phyloP scores from a whole-genome alignment of 1,284 basidiomycete genomes.

The Ustilago nuda region DNA sequence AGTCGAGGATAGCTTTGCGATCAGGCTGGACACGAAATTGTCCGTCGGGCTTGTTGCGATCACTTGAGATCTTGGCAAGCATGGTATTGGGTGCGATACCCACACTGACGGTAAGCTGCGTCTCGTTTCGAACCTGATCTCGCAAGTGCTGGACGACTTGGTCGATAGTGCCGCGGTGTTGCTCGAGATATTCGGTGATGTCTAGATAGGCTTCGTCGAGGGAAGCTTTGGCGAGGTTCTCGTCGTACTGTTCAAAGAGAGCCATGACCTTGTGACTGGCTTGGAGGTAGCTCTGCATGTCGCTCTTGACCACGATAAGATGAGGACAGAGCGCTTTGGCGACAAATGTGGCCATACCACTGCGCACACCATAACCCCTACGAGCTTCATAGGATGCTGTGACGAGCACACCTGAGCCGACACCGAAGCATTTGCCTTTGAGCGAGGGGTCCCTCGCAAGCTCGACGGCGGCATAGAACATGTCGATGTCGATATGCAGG shows the following conservation, averaged over 20 bases:
- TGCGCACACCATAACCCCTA: conserved; percentile 77
- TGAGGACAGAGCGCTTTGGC: conserved; percentile 93
- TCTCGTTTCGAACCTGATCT: conserved; percentile 48
- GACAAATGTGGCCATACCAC: conserved; percentile 78
- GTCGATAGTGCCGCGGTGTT: conserved; percentile 76
- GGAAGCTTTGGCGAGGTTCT: conserved; percentile 81
- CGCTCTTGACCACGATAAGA: conserved; percentile 77
- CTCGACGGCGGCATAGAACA: conserved; percentile 71
- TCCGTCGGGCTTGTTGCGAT: conserved; percentile 73
- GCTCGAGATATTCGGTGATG: conserved; percentile 80
- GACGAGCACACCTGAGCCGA: conserved; percentile 64
- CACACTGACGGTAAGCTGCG: conserved; percentile 86
- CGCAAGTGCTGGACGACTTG: conserved; percentile 76
- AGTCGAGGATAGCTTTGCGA: conserved; percentile 54
- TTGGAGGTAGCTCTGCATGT: conserved; percentile 67
- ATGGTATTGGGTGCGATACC: conserved; percentile 74
- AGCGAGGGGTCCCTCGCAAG: conserved; percentile 82
- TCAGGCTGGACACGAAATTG: conserved; percentile 57
- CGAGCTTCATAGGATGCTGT: conserved; percentile 66
- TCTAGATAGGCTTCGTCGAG: conserved; percentile 83
- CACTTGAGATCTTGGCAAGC: conserved; percentile 86
- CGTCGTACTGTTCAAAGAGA: conserved; percentile 81
- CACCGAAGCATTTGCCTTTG: conserved; percentile 72
- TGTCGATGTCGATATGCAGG: conserved; percentile 77
- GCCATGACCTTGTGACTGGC: conserved; percentile 68